A percentile compares a stretch with the other conserved stretches of the same genome.
phyloP scores from a whole-genome alignment of 164 flowering plant genomes.

The Annona squamosa region DNA sequence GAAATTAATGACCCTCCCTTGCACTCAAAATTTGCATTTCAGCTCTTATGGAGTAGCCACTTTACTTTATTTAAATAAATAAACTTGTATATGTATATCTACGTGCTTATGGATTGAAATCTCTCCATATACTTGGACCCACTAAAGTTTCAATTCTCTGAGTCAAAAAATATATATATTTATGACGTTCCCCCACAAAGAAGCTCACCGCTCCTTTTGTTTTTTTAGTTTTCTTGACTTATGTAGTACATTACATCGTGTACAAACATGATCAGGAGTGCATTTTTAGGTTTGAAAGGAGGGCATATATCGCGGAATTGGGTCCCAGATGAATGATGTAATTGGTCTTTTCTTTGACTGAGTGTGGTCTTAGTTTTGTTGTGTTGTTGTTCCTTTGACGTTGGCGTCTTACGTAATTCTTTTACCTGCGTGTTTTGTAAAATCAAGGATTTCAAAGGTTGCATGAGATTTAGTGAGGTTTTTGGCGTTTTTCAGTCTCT shows the following conservation, averaged over 20 bases:
- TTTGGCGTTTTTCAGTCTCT: not conserved
- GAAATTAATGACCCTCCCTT: no score
- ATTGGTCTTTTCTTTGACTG: not conserved
- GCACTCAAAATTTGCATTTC: no score
- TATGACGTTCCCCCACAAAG: not conserved
- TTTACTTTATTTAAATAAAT: no score
- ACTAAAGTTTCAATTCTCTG: no score
- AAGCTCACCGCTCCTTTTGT: not conserved
- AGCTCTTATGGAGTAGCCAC: no score
- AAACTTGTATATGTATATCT: no score
- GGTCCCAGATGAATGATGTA: no score
- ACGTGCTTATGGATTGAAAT: no score
- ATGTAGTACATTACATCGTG: not conserved
- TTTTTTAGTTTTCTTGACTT: not conserved
- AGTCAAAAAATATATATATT: not conserved
- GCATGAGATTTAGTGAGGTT: conserved; percentile 6
- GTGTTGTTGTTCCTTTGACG: conserved; percentile 5
- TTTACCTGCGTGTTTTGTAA: not conserved
- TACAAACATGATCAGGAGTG: not conserved
- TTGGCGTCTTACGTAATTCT: not conserved
- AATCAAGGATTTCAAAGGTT: conserved; percentile 1
- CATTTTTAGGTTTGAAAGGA: no score
- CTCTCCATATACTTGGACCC: no score
- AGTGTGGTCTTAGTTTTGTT: not conserved
- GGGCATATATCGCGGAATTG: no score